Evolutionary conservation across 179 eudicot species (phyloP).

Genomic region (Spergularia azorica): DNA sequence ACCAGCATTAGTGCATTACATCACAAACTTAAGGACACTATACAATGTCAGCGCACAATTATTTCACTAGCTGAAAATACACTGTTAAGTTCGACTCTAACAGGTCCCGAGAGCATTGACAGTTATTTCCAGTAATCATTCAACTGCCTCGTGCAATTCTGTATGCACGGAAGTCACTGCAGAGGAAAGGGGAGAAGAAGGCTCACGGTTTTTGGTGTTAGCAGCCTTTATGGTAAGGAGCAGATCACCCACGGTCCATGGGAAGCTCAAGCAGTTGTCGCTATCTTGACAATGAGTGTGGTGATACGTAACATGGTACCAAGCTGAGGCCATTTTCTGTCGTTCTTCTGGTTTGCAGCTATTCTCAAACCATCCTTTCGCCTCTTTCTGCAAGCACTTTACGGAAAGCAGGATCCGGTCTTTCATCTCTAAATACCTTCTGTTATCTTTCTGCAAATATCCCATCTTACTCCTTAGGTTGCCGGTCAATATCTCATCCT

Average conservation of each 20-base stretch:
- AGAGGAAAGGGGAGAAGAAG: background rate
- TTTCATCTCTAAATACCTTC: slow-evolving; percentile 69
- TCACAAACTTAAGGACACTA: too few relatives aligned
- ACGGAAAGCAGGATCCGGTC: slow-evolving; percentile 72
- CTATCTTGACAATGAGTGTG: slow-evolving; percentile 54
- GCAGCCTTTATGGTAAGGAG: slow-evolving; percentile 58
- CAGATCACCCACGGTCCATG: slow-evolving; percentile 80
- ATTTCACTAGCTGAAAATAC: too few relatives aligned
- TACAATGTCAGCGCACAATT: too few relatives aligned
- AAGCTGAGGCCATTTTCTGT: slow-evolving; percentile 80
- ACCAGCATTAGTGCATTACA: too few relatives aligned
- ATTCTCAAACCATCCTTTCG: slow-evolving; percentile 68
- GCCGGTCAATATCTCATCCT: slow-evolving; percentile 82
- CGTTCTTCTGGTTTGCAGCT: slow-evolving; percentile 48
- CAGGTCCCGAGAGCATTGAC: too few relatives aligned
- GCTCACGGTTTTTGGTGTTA: slow-evolving; percentile 23
- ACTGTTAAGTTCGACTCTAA: too few relatives aligned
- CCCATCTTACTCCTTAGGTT: slow-evolving; percentile 52
- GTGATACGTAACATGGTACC: slow-evolving; percentile 91
- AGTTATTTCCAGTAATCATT: too few relatives aligned
- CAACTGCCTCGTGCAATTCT: too few relatives aligned
- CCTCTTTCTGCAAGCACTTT: slow-evolving; percentile 70
- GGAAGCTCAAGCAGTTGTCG: slow-evolving; percentile 72
- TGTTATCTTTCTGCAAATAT: slow-evolving; percentile 70
- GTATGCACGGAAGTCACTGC: background rate